A percentile compares a stretch with the other conserved stretches of the same genome.
Conservation (phyloP, 805 yeast species). For the Lipomyces starkeyi region DNA sequence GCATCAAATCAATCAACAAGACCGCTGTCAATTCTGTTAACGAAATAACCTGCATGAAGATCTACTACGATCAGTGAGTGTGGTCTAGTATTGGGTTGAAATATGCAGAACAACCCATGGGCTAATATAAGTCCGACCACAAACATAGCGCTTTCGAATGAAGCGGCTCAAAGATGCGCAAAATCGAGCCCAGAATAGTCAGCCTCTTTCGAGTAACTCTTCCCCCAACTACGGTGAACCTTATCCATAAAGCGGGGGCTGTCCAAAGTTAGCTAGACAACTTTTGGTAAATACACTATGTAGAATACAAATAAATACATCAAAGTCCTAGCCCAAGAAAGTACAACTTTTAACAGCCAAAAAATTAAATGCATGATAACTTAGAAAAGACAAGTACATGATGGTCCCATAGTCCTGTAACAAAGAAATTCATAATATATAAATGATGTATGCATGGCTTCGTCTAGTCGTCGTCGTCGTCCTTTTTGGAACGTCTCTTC, state of each 20-base stretch:
- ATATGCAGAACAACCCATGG: background rate
- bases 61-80: background rate
- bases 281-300: no score
- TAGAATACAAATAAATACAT: no score
- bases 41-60: no score
- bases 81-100: background rate
- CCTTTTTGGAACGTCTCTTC: slow-evolving; percentile 1
- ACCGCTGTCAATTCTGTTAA: no score
- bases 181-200: slow-evolving; percentile 2
- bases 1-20: background rate
- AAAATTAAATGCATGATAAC: background rate
- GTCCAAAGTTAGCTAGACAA: no score
- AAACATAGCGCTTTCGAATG: background rate
- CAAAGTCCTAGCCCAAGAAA: no score
- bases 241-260: no score
- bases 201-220: no score
- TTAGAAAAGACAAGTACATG: background rate
- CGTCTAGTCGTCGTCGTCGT: background rate
- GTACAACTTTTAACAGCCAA: no score
- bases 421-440: background rate
- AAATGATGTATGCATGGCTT: no score
- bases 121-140: background rate
- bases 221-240: no score
- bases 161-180: background rate
- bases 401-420: background rate